These are phyloP conservation scores for Ganoderma lingzhi DNA, from an alignment of 1,284 basidiomycete species.

Conservation along the genomic window DNA sequence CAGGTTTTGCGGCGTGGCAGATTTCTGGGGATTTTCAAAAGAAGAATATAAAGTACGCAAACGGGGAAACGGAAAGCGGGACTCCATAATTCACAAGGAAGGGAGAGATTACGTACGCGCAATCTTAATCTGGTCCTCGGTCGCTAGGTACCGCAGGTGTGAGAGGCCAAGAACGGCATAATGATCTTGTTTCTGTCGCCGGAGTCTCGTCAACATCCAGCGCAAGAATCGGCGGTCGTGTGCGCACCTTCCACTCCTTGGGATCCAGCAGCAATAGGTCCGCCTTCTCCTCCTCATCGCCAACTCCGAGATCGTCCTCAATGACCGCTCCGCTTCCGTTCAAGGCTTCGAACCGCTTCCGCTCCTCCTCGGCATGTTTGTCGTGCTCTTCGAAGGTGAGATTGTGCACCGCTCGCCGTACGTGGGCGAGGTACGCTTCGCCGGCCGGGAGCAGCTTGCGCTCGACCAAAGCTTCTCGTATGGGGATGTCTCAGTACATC, in stretches of 20 bases:
- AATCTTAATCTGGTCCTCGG: constrained; percentile 93
- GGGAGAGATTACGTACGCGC: constrained; percentile 75
- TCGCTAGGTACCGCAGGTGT: constrained; percentile 89
- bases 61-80: not conserved
- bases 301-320: constrained; percentile 91
- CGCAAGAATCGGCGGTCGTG: not conserved
- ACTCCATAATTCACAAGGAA: not conserved
- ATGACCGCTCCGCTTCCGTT: constrained; percentile 63
- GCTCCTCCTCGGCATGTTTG: constrained; percentile 63
- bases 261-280: constrained; percentile 85
- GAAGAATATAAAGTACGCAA: not conserved
- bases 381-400: constrained; percentile 87
- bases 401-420: constrained; percentile 77
- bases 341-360: constrained; percentile 58
- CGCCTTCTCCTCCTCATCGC: constrained; percentile 87
- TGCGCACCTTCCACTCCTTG: constrained; percentile 95
- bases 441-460: constrained; percentile 81
- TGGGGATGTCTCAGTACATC: constrained; percentile 14
- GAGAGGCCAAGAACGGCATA: constrained; percentile 97
- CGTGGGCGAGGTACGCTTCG: constrained; percentile 84
- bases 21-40: not conserved
- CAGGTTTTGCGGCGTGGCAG: not conserved
- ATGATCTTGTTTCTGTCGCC: constrained; percentile 91
- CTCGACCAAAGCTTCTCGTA: constrained; percentile 44
- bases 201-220: not conserved